Percentiles rank a stretch among this genome's conserved stretches.
These are phyloP conservation scores for Alternaria solani DNA, from an alignment of 2,329 filamentous ascomycete species.

Conservation along the genomic window DNA sequence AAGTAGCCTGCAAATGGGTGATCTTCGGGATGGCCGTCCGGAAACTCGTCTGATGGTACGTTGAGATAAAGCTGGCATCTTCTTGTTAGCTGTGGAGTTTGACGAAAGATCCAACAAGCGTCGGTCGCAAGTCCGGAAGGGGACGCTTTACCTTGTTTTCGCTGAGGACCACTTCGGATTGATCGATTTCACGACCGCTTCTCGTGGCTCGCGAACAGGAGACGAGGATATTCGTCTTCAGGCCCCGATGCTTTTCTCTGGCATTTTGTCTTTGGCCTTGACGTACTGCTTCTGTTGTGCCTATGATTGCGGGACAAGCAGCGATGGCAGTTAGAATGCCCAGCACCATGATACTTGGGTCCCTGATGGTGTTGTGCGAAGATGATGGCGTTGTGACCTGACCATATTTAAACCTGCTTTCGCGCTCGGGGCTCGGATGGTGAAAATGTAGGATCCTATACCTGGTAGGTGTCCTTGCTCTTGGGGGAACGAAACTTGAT, in stretches of 20 bases:
- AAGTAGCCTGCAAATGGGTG: slow-evolving; percentile 65
- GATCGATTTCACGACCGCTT: slow-evolving; percentile 52
- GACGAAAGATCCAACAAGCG: background rate
- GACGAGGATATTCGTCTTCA: slow-evolving; percentile 55
- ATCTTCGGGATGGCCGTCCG: slow-evolving; percentile 38
- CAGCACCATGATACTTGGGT: slow-evolving; percentile 25
- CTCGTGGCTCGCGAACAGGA: slow-evolving; percentile 51
- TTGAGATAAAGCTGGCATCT: slow-evolving; percentile 17
- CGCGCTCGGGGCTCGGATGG: background rate
- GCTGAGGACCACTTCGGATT: slow-evolving; percentile 52
- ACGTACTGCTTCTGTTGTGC: slow-evolving; percentile 56
- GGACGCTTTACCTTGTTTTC: slow-evolving; percentile 50
- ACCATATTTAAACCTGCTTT: slow-evolving; percentile 18
- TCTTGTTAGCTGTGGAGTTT: background rate
- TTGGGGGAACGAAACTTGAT: background rate
- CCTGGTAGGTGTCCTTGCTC: background rate
- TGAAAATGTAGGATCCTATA: background rate
- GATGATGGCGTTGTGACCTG: background rate
- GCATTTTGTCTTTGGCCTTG: slow-evolving; percentile 57
- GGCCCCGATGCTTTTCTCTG: slow-evolving; percentile 56
- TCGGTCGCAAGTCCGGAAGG: background rate
- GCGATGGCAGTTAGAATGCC: slow-evolving; percentile 52
- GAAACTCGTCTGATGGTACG: slow-evolving; percentile 23
- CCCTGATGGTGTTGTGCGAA: background rate
- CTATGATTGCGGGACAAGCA: slow-evolving; percentile 54